phyloP scores from a whole-genome alignment of 345 rosid species.

The Rubroshorea leprosula region DNA sequence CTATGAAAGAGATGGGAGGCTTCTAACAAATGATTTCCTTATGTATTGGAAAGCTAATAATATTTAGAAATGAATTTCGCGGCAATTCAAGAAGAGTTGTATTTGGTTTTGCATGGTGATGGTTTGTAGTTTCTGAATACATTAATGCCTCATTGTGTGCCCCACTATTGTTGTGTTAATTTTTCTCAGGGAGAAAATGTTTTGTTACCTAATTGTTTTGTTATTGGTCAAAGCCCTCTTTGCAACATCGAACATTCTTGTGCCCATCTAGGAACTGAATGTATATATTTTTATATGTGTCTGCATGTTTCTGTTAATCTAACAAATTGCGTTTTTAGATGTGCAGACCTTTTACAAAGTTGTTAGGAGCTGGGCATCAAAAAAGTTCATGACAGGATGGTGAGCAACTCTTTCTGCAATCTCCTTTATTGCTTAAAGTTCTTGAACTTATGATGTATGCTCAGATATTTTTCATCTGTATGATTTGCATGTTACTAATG shows the following conservation, averaged over 20 bases:
- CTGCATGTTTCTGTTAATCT: neutral
- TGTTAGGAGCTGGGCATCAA: constrained; percentile 95
- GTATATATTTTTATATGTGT: neutral
- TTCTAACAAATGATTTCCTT: no score
- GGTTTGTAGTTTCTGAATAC: no score
- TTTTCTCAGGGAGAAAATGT: no score
- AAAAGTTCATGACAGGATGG: constrained; percentile 99
- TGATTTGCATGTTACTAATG: neutral
- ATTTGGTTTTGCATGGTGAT: no score
- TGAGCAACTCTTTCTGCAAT: constrained; percentile 22
- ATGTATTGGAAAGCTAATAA: no score
- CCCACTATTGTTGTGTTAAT: no score
- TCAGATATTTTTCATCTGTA: neutral
- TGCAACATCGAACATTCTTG: neutral
- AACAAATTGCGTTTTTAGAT: constrained; percentile 6
- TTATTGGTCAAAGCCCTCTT: no score
- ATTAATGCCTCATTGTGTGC: no score
- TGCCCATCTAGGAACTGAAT: neutral
- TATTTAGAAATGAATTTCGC: no score
- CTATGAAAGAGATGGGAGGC: no score
- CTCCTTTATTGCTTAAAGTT: constrained; percentile 9
- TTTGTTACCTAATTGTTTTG: neutral
- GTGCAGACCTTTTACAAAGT: constrained; percentile 85
- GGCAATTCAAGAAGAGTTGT: no score
- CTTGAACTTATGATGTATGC: neutral